Evolutionary conservation across 1,139 yeast species (phyloP).

Genomic region (Taiozyma onychis): DNA sequence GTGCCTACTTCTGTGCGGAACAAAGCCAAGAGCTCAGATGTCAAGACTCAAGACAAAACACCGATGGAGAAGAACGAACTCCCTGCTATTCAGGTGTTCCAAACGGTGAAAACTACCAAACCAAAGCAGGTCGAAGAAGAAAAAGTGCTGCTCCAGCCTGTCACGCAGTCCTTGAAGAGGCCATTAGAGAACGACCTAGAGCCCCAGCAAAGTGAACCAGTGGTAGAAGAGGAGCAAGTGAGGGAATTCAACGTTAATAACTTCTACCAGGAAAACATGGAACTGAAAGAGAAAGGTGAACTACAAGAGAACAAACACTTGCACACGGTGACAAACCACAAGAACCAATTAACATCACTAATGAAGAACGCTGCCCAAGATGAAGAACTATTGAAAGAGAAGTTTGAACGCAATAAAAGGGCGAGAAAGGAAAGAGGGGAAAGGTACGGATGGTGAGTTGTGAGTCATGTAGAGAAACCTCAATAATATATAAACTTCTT

Average conservation of each 20-base stretch:
- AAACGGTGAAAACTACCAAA: neutral
- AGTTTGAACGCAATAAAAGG: constrained; percentile 23
- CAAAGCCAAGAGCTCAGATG: constrained; percentile 1
- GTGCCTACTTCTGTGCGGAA: constrained; percentile 17
- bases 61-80: neutral
- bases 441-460: constrained; percentile 28
- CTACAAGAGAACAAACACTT: constrained; percentile 18
- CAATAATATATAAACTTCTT: neutral
- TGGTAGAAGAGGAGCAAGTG: constrained; percentile 1
- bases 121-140: constrained; percentile 1
- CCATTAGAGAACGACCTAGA: neutral
- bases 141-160: neutral
- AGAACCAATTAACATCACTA: constrained; percentile 28
- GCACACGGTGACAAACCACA: constrained; percentile 23
- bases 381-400: constrained; percentile 23
- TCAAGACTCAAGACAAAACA: neutral
- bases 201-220: neutral
- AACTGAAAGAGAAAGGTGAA: constrained; percentile 17
- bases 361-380: constrained; percentile 29
- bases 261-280: constrained; percentile 19
- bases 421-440: constrained; percentile 21
- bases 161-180: neutral
- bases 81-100: neutral
- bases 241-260: constrained; percentile 18
- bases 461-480: constrained; percentile 2